These are phyloP conservation scores for Hygrophorus pudorinus DNA, from an alignment of 768 basidiomycete genomes.

Conservation along the genomic window DNA sequence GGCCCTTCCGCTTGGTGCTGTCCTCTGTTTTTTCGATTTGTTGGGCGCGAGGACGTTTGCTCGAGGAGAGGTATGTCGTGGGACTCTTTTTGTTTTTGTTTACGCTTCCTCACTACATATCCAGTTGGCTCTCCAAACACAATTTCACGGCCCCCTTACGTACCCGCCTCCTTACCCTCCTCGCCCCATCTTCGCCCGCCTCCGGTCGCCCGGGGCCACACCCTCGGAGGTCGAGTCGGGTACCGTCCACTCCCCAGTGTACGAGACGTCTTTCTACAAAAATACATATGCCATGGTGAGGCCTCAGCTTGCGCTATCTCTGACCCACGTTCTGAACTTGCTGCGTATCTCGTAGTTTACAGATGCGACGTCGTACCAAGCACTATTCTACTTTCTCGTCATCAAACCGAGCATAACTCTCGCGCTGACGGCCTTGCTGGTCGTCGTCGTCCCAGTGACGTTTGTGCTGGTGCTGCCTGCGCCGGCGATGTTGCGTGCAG, in stretches of 20 bases:
- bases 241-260: slow-evolving; percentile 19
- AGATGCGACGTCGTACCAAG: slow-evolving; percentile 74
- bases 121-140: slow-evolving; percentile 57
- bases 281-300: slow-evolving; percentile 75
- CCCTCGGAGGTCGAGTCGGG: slow-evolving; percentile 42
- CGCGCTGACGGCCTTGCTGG: slow-evolving; percentile 43
- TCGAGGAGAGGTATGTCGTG: slow-evolving; percentile 49
- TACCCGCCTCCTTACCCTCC: slow-evolving; percentile 58
- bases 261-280: slow-evolving; percentile 67
- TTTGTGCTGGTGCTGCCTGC: slow-evolving; percentile 56
- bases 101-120: neutral
- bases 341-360: slow-evolving; percentile 44
- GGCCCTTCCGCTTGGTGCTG: slow-evolving; percentile 65
- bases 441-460: slow-evolving; percentile 48
- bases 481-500: slow-evolving; percentile 55
- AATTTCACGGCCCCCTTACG: slow-evolving; percentile 59
- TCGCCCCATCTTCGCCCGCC: slow-evolving; percentile 65
- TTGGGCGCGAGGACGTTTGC: slow-evolving; percentile 65
- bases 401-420: slow-evolving; percentile 78
- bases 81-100: neutral
- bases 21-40: slow-evolving; percentile 70
- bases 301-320: slow-evolving; percentile 5
- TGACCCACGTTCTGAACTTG: neutral
- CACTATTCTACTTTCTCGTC: slow-evolving; percentile 82
- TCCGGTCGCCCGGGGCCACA: slow-evolving; percentile 35